Percentiles rank a stretch among this genome's conserved stretches.
Evolutionary conservation across 2,329 filamentous ascomycete species (phyloP).

Genomic region (Phaeosphaeria sp.): DNA sequence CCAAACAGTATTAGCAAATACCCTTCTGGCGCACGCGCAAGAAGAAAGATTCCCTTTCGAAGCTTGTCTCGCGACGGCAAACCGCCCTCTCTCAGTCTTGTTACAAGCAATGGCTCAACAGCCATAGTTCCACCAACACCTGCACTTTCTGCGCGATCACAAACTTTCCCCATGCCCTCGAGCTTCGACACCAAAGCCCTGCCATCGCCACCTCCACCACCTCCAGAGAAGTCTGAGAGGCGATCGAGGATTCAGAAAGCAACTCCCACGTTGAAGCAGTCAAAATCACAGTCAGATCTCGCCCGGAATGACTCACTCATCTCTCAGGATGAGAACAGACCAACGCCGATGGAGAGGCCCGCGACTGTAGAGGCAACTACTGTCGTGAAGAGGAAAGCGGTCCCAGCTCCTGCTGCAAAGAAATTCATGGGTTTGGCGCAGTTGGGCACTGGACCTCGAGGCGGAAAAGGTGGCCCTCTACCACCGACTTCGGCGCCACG

Average conservation of each 20-base stretch:
- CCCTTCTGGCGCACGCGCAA: conserved; percentile 27
- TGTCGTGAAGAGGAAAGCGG: conserved; percentile 35
- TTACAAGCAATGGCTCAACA: conserved; percentile 48
- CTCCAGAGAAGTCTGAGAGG: conserved; percentile 41
- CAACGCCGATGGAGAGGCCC: background rate
- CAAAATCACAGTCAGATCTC: conserved; percentile 25
- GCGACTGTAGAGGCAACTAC: conserved; percentile 10
- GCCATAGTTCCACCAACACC: conserved; percentile 38
- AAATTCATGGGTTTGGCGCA: conserved; percentile 40
- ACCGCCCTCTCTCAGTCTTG: conserved; percentile 43
- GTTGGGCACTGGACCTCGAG: conserved; percentile 36
- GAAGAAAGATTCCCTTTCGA: conserved; percentile 36
- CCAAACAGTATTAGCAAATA: conserved; percentile 21
- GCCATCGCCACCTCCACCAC: conserved; percentile 44
- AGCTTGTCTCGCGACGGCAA: conserved; percentile 44
- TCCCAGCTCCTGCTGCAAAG: conserved; percentile 24
- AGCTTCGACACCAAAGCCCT: conserved; percentile 31
- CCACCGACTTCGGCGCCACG: conserved; percentile 29
- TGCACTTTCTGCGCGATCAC: conserved; percentile 14
- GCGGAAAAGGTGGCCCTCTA: conserved; percentile 30
- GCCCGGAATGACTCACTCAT: conserved; percentile 38
- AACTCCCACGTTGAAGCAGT: conserved; percentile 29
- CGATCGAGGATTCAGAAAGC: conserved; percentile 20
- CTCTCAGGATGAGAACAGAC: conserved; percentile 23
- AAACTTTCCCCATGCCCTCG: conserved; percentile 15